Conservation (phyloP, 2,329 filamentous ascomycete genomes). For the Colletotrichum sidae region DNA sequence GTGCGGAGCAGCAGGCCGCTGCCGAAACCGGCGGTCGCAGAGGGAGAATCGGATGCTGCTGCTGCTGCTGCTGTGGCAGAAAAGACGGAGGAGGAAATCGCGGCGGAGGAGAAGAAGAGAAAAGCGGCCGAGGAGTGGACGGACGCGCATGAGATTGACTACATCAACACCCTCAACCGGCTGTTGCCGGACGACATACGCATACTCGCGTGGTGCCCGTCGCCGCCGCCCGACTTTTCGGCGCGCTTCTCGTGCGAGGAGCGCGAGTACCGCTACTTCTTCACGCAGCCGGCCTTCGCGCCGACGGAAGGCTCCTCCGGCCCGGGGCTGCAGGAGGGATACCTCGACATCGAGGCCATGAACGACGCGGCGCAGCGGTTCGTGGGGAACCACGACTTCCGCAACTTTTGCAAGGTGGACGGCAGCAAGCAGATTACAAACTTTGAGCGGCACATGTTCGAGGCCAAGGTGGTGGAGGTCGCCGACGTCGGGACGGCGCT, state of each 20-base stretch:
- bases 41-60: constrained; percentile 58
- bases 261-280: constrained; percentile 95
- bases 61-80: constrained; percentile 49
- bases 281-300: constrained; percentile 90
- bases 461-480: constrained; percentile 82
- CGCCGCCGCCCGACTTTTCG: constrained; percentile 82
- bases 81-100: constrained; percentile 34
- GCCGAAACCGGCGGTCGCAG: constrained; percentile 41
- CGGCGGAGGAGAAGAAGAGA: constrained; percentile 41
- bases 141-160: constrained; percentile 81
- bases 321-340: constrained; percentile 69
- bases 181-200: constrained; percentile 91
- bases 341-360: constrained; percentile 92
- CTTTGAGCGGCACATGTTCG: constrained; percentile 83
- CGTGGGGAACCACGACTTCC: constrained; percentile 90
- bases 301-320: constrained; percentile 68
- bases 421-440: constrained; percentile 88
- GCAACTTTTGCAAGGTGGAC: constrained; percentile 97
- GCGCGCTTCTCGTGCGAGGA: constrained; percentile 94
- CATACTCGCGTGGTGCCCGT: constrained; percentile 91
- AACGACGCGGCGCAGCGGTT: constrained; percentile 81
- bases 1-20: constrained; percentile 83
- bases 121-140: constrained; percentile 62
- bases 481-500: constrained; percentile 64
- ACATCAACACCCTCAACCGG: constrained; percentile 85